Base-by-base conservation (phyloP, 805 yeast genomes). In the Pichia rugopelliculosa region DNA sequence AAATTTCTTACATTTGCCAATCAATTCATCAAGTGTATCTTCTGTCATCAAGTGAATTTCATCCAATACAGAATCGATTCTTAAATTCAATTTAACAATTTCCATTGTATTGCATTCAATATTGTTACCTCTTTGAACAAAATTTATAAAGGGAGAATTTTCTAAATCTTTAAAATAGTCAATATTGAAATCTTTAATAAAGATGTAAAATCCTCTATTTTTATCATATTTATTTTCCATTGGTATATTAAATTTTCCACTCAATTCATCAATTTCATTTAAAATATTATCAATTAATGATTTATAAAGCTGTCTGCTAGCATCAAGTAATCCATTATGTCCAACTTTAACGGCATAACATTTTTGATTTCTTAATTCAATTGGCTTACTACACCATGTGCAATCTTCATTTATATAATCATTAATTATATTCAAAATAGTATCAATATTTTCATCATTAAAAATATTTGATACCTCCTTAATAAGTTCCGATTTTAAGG, bases 11-110 rank as follows among this genome's bases (percentile, higher is more conserved):
- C 67, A 55, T 20, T 61, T 54, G 3, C 51, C 45, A 11, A 67
- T 48, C 0, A 73, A 44, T 1, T 58, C 57, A 21, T 66, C 68
- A 1, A 73, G 55, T 0, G 66, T 57, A 25, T 68, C 65, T 41
- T 73, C 76, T 42, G 77, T 72, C 45, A 73, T 61, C 4, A 67
- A 51, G 10, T 66, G 44, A 7, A 76, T 71, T 51, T 75, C 80
- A 12, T 62, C 55, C 18, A 66, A 56, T 0, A 72, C 62, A 38
- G 69, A 74, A 23, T 64, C 65, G 17, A 73, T 51, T 44, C 76
- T 59, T 2, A 68, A 58, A 48, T 74, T 74, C 13, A 64, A 50
- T 50, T 74, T 73, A 22, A 70, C 51, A 2, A 74, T 54, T 9
- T 65, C 66, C 25, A 73, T 47, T 0, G 78, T 71, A 2, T 70